Base-by-base conservation (phyloP, 2,329 filamentous ascomycete species). In the Elsinoe necatrix region DNA sequence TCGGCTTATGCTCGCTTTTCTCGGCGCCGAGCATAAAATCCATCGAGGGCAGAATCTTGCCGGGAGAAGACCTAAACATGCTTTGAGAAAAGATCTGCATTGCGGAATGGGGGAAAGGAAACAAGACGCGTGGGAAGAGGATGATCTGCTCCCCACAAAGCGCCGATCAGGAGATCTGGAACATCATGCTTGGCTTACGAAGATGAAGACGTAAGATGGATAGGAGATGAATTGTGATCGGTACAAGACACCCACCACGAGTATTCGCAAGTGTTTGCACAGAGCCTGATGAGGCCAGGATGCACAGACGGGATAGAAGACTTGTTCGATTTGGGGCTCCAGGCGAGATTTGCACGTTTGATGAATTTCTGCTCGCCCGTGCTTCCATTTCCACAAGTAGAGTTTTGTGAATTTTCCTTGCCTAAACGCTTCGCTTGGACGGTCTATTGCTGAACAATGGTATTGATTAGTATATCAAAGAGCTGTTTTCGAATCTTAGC, bases 101-200 rank as follows among this genome's bases (percentile, higher is more conserved):
- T 25, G 20, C 11, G 41, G 41, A 45, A 45, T 45, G 41, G 41
- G 18, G 41, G 18, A 23, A 23, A 16, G 41, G 18, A 43, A 43
- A 43, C 41, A 43, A 43, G 41, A 43, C 41, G 41, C 41, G 41
- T 43, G 41, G 41, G 41, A 43, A 20, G n/a, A 43, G 9, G n/a
- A 45, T 50, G 45, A 50, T 50, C 45, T 31, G 25, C 45, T 31
- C 45, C 45, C 45, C 45, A 12, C 45, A 50, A 31, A 50, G 25
- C 45, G 45, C 45, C 29, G 45, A 50, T 50, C 45, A 50, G 45
- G 23, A 50, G 45, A 50, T 50, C 45, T 31, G 27, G 45, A 50
- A 50, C 45, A 25, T 25, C 41, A 23, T n/a, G 25, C 45, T 11
- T 34, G 4, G 45, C 23, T 12, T 50, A 37, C 34, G 34, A 37